phyloP scores from a whole-genome alignment of 805 yeast species.

The Zygosaccharomyces bisporus region DNA sequence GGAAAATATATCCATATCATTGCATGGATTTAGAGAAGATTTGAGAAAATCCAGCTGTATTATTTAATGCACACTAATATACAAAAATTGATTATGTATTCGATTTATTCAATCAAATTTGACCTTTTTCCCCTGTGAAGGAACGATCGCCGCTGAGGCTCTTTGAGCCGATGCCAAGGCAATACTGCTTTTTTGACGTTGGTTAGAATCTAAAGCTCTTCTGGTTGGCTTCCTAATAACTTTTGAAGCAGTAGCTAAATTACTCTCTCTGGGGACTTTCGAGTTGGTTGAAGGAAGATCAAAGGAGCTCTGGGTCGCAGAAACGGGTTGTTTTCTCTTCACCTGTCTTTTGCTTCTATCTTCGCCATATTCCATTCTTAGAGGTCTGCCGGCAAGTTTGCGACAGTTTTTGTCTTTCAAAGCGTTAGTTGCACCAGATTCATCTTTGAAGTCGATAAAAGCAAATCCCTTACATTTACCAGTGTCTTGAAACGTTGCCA shows the following conservation, averaged over 20 bases:
- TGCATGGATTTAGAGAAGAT: neutral
- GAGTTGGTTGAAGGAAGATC: constrained; percentile 17
- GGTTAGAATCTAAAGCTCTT: constrained; percentile 34
- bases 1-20: no score
- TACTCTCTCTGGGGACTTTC: constrained; percentile 14
- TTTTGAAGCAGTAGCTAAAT: neutral
- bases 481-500: constrained; percentile 96
- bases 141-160: constrained; percentile 83
- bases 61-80: constrained; percentile 3
- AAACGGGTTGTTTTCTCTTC: constrained; percentile 31
- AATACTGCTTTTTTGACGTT: constrained; percentile 68
- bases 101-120: constrained; percentile 49
- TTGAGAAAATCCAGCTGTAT: constrained; percentile 1
- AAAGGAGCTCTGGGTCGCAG: constrained; percentile 26
- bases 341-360: constrained; percentile 80
- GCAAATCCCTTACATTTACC: constrained; percentile 98
- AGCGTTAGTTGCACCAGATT: constrained; percentile 79
- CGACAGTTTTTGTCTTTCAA: constrained; percentile 65
- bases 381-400: constrained; percentile 64
- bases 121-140: constrained; percentile 83
- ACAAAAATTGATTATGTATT: neutral
- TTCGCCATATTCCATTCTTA: constrained; percentile 91
- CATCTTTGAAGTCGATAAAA: constrained; percentile 79
- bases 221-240: constrained; percentile 7
- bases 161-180: constrained; percentile 88